Conservation (phyloP, 1,139 yeast genomes). For the Hansenula lynferdii region DNA sequence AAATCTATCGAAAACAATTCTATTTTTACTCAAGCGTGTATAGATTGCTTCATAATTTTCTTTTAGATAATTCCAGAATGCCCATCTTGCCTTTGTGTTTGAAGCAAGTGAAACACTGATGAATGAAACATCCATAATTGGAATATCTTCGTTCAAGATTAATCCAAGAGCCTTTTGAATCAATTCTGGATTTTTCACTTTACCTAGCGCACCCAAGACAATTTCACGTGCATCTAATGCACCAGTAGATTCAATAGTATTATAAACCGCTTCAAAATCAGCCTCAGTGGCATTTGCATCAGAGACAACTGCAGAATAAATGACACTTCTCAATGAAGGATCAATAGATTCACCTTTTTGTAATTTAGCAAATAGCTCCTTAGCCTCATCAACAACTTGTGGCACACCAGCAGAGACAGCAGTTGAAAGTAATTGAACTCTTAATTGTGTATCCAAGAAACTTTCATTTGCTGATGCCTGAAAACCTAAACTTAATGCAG, state of each 20-base stretch:
- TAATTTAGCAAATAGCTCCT: slow-evolving; percentile 36
- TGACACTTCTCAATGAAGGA: slow-evolving; percentile 53
- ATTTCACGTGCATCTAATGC: slow-evolving; percentile 67
- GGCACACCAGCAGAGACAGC: slow-evolving; percentile 49
- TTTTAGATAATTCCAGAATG: slow-evolving; percentile 53
- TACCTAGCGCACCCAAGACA: slow-evolving; percentile 58
- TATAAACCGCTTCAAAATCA: slow-evolving; percentile 42
- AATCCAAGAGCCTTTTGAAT: slow-evolving; percentile 22
- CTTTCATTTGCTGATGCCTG: slow-evolving; percentile 30
- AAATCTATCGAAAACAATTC: slow-evolving; percentile 62
- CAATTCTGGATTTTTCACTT: slow-evolving; percentile 36
- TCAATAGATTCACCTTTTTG: slow-evolving; percentile 36
- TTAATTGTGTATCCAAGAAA: slow-evolving; percentile 46
- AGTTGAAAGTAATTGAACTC: slow-evolving; percentile 43
- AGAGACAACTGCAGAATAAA: slow-evolving; percentile 45
- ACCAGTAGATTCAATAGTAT: slow-evolving; percentile 53
- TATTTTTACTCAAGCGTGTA: slow-evolving; percentile 45
- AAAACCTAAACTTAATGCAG: slow-evolving; percentile 35
- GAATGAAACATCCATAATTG: slow-evolving; percentile 71
- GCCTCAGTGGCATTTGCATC: slow-evolving; percentile 33
- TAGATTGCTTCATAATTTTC: slow-evolving; percentile 46
- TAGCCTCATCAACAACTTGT: slow-evolving; percentile 44
- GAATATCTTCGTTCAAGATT: slow-evolving; percentile 33
- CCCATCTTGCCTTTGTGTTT: slow-evolving; percentile 44
- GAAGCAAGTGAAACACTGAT: slow-evolving; percentile 41